Percentiles rank a stretch among this genome's conserved stretches.
Conservation (phyloP, 306 rosid genomes). For the Cyamopsis tetragonoloba region DNA sequence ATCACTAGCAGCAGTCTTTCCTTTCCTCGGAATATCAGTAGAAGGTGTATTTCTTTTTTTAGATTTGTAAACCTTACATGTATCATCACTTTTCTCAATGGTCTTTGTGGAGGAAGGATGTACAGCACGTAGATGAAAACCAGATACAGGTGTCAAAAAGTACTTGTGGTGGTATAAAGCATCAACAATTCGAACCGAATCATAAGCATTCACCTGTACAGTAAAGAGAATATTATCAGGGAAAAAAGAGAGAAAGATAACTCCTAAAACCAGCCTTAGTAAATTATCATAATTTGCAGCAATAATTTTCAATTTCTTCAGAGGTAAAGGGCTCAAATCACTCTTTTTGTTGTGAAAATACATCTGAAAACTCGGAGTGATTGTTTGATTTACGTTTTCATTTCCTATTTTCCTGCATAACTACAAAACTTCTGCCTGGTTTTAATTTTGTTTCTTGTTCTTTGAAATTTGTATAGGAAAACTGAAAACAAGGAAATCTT, state of each 20-base stretch:
- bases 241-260: constrained; percentile 2
- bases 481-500: too few species aligned
- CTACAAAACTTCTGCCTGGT: too few species aligned
- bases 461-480: too few species aligned
- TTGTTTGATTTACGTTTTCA: too few species aligned
- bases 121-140: constrained; percentile 34
- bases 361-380: too few species aligned
- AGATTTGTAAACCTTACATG: constrained; percentile 21
- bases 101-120: constrained; percentile 41
- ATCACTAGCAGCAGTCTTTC: constrained; percentile 23
- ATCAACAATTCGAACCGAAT: constrained; percentile 67
- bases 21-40: constrained; percentile 33
- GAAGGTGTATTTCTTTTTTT: constrained; percentile 19
- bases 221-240: neutral
- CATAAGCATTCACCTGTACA: constrained; percentile 83
- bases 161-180: constrained; percentile 68
- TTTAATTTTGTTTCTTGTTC: too few species aligned
- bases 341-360: neutral
- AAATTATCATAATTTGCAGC: neutral
- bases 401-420: too few species aligned
- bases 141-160: constrained; percentile 52
- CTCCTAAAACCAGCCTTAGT: neutral
- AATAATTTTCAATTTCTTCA: neutral
- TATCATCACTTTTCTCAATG: constrained; percentile 25
- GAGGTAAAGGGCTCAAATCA: constrained; percentile 5